Conservation (phyloP, 2,329 filamentous ascomycete genomes). For the Stemphylium beticola region DNA sequence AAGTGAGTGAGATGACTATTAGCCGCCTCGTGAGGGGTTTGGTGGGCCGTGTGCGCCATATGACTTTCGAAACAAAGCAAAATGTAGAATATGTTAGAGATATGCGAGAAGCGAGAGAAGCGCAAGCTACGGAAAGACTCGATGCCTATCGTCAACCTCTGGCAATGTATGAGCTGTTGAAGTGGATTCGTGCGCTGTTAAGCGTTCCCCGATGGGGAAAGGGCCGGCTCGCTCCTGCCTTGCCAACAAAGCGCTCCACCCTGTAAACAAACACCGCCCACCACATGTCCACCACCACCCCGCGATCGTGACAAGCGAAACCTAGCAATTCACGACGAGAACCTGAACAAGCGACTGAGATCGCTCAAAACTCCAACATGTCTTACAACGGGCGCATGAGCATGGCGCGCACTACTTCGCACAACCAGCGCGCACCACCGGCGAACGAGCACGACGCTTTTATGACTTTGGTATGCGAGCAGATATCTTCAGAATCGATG, state of each 20-base stretch:
- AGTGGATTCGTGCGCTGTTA: slow-evolving; percentile 15
- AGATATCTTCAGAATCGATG: not conserved
- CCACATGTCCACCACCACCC: slow-evolving; percentile 9
- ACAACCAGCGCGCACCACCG: slow-evolving; percentile 49
- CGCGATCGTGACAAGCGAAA: slow-evolving; percentile 4
- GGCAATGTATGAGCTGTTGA: not conserved
- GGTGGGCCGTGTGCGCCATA: not conserved
- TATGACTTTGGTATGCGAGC: slow-evolving; percentile 55
- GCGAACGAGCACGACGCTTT: slow-evolving; percentile 57
- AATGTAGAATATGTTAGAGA: not conserved
- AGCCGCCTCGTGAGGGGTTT: not conserved
- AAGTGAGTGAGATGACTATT: not conserved
- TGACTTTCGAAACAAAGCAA: not conserved
- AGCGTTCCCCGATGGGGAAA: slow-evolving; percentile 10
- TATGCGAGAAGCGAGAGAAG: not conserved
- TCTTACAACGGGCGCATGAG: slow-evolving; percentile 60
- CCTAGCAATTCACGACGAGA: not conserved
- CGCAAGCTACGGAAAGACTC: slow-evolving; percentile 2
- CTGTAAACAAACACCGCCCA: slow-evolving; percentile 15
- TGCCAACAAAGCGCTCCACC: slow-evolving; percentile 15
- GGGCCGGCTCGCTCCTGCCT: slow-evolving; percentile 9
- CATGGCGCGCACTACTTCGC: slow-evolving; percentile 51
- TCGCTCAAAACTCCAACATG: slow-evolving; percentile 40
- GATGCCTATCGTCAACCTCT: not conserved
- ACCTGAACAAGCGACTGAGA: not conserved